Evolutionary conservation across 2,329 filamentous ascomycete genomes (phyloP), one percentile per base, ranked within the genome.

Genomic region (Parasarocladium wereldwijsianum): DNA sequence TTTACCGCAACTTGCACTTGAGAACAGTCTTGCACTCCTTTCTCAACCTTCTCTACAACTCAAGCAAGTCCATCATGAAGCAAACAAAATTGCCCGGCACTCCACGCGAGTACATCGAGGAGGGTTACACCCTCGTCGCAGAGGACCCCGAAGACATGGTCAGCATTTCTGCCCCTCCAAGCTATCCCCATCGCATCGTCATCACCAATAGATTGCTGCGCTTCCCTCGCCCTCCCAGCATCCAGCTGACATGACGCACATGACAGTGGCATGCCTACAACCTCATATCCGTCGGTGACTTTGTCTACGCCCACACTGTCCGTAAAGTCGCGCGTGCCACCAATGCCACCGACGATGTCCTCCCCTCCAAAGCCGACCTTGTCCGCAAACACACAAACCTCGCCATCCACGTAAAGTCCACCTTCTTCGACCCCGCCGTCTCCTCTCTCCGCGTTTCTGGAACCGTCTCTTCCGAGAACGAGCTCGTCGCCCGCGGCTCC

Each of bases 261-360:
- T 22, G 21, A 20, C 31, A 58, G 62, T 73, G 68, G 68, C 67
- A 73, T 37, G 65, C 66, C 40, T 70, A 73, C 47, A 73, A 73
- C 50, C 57, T 74, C 36, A 70, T 74, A 41, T 51, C 59, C 8
- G 47, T 58, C 33, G 57, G 60, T 36, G 68, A 74, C 40, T 43
- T 64, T 26, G 53, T 74, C 39, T 58, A 60, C 36, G 68, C 64
- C 11, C 64, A 68, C 34, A 63, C 69, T 19, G 50, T 66, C 31
- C 65, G 69, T 39, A 72, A 71, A 40, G 64, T 72, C 32, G 55
- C 57, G 21, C 19, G 13, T 8, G 17, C 31, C 4, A 33, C 31
- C 14, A 15, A 11, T 7, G 20, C 60, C 32, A 51, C 56, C n/a
- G 55, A 61, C 36, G 54, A 55, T 3, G 65, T 64, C 33, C 59